These are phyloP conservation scores for Eimeria praecox DNA, from an alignment of 169 alveolate genomes.

Conservation along the genomic window DNA sequence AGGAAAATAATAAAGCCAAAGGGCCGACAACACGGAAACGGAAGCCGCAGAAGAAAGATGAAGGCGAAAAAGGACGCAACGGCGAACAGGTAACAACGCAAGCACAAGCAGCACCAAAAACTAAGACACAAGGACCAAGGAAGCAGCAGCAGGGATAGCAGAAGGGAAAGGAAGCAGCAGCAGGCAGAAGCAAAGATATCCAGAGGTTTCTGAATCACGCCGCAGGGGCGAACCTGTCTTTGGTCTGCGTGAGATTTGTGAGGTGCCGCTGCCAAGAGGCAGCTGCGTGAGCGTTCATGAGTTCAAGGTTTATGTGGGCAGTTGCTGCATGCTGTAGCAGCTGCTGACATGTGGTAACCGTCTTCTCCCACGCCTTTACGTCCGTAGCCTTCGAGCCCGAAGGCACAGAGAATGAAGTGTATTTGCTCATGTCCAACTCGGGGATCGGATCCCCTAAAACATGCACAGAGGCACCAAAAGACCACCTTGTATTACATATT, in stretches of 20 bases:
- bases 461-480: background rate
- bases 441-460: slow-evolving; percentile 35
- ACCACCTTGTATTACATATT: background rate
- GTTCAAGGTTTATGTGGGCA: slow-evolving; percentile 55
- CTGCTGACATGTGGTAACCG: slow-evolving; percentile 1
- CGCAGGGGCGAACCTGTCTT: slow-evolving; percentile 15
- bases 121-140: background rate
- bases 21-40: background rate
- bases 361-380: slow-evolving; percentile 46
- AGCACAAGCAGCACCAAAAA: background rate
- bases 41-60: background rate
- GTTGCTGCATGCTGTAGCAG: slow-evolving; percentile 64
- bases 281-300: slow-evolving; percentile 32
- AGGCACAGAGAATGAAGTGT: background rate
- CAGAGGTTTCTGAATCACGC: too few species aligned
- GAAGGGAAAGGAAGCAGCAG: background rate
- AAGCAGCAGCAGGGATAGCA: background rate
- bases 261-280: slow-evolving; percentile 47
- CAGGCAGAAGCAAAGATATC: background rate
- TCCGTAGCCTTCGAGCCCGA: slow-evolving; percentile 52
- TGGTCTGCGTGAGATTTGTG: background rate
- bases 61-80: background rate
- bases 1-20: background rate
- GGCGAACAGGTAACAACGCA: background rate
- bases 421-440: slow-evolving; percentile 34